phyloP scores from a whole-genome alignment of 2,329 filamentous ascomycete species.

The Drechmeria coniospora region DNA sequence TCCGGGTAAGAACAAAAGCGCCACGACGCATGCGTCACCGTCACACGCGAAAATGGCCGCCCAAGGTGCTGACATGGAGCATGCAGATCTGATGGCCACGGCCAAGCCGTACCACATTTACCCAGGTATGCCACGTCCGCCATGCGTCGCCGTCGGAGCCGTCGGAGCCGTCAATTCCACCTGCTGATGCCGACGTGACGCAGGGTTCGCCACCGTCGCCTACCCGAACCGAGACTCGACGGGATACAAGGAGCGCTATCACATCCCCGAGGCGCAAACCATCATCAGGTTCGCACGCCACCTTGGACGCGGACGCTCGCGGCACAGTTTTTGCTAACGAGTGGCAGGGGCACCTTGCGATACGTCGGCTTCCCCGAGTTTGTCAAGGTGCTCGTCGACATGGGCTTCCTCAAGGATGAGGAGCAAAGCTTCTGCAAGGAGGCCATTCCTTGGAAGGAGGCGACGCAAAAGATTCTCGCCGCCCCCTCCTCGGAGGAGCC shows the following conservation, averaged over 20 bases:
- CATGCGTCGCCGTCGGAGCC: no score
- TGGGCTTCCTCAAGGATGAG: constrained; percentile 71
- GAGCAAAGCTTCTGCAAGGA: constrained; percentile 48
- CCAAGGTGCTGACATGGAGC: no score
- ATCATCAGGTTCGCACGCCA: no score
- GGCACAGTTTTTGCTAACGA: no score
- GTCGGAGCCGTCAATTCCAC: no score
- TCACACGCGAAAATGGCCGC: no score
- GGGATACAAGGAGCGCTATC: constrained; percentile 73
- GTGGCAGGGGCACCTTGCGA: constrained; percentile 65
- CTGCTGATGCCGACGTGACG: no score
- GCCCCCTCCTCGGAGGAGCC: constrained; percentile 48
- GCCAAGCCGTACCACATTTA: constrained; percentile 88
- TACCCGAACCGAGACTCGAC: constrained; percentile 91
- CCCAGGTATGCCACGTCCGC: no score
- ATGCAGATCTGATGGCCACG: constrained; percentile 73
- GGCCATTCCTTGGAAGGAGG: constrained; percentile 68
- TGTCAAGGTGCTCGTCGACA: constrained; percentile 73
- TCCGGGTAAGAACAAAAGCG: no score
- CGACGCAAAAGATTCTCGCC: constrained; percentile 61
- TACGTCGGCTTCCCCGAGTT: constrained; percentile 88
- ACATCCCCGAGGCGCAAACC: constrained; percentile 84
- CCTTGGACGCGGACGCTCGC: no score
- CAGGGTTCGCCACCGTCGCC: constrained; percentile 76
- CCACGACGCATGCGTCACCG: no score